phyloP scores from a whole-genome alignment of 495 filamentous ascomycete genomes.

The Penicillium desertorum region DNA sequence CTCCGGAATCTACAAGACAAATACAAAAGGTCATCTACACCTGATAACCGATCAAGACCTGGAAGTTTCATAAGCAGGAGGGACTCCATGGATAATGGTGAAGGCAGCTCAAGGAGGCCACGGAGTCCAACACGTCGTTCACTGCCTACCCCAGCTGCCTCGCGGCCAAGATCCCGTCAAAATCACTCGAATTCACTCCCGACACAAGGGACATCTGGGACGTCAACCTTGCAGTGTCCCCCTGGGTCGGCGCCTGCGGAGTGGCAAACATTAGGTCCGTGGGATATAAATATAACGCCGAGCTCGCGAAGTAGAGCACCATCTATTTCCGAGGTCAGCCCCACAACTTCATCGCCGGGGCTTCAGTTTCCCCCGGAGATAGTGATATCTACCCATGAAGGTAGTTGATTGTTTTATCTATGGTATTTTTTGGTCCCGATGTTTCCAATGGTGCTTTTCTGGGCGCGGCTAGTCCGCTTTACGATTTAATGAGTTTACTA shows the following conservation, averaged over 20 bases:
- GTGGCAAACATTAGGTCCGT: not conserved
- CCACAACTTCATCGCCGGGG: not conserved
- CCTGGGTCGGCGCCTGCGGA: not conserved
- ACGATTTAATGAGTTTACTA: not conserved
- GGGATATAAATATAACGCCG: not conserved
- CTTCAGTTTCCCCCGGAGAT: not conserved
- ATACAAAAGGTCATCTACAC: conserved; percentile 37
- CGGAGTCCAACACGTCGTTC: conserved; percentile 7
- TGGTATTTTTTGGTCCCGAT: not conserved
- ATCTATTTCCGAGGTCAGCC: not conserved
- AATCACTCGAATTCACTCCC: conserved; percentile 21
- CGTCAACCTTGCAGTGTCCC: not conserved
- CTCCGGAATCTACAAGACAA: conserved; percentile 20
- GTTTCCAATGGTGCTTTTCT: not conserved
- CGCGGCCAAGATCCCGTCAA: conserved; percentile 4
- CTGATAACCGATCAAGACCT: conserved; percentile 23
- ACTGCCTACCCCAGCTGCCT: conserved; percentile 8
- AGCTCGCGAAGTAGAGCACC: conserved; percentile 2
- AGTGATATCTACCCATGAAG: not conserved
- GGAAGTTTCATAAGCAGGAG: conserved; percentile 21
- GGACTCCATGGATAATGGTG: conserved; percentile 18
- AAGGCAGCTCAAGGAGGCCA: conserved; percentile 17
- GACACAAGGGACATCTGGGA: not conserved
- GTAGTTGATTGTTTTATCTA: not conserved
- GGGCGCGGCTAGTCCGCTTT: not conserved